Evolutionary conservation across 2,329 filamentous ascomycete species (phyloP).

Genomic region (Remersonia thermophila): DNA sequence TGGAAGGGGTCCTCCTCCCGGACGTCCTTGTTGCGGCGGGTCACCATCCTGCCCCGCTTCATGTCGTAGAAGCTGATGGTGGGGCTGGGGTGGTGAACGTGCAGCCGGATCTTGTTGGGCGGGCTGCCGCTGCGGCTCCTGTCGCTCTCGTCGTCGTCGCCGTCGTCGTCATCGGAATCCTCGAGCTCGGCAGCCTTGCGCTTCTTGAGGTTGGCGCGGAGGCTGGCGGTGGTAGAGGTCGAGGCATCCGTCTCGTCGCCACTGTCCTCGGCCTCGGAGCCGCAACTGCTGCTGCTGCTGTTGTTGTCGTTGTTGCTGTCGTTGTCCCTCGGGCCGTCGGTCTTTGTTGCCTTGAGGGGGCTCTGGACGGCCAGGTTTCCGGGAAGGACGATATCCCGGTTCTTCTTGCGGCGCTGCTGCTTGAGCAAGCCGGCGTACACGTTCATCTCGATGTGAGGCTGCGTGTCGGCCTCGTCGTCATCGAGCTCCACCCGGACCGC

Average conservation of each 20-base stretch:
- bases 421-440: conserved; percentile 14
- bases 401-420: conserved; percentile 9
- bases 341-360: background rate
- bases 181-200: conserved; percentile 9
- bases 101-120: conserved; percentile 13
- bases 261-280: conserved; percentile 4
- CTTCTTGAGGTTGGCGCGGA: conserved; percentile 11
- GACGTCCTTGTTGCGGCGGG: conserved; percentile 4
- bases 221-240: conserved; percentile 13
- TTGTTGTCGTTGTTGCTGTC: conserved; percentile 1
- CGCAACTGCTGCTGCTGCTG: background rate
- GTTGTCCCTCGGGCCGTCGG: background rate
- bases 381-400: conserved; percentile 8
- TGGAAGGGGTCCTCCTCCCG: background rate
- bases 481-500: conserved; percentile 14
- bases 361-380: conserved; percentile 7
- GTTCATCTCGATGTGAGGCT: conserved; percentile 17
- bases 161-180: too few relatives aligned
- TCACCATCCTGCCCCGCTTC: conserved; percentile 7
- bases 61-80: conserved; percentile 5
- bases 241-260: conserved; percentile 14
- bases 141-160: background rate
- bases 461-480: conserved; percentile 11
- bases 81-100: conserved; percentile 5
- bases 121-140: background rate